A percentile compares a stretch with the other conserved stretches of the same genome.
These are phyloP conservation scores for Metschnikowia similis DNA, from an alignment of 805 yeast genomes.

Conservation along the genomic window DNA sequence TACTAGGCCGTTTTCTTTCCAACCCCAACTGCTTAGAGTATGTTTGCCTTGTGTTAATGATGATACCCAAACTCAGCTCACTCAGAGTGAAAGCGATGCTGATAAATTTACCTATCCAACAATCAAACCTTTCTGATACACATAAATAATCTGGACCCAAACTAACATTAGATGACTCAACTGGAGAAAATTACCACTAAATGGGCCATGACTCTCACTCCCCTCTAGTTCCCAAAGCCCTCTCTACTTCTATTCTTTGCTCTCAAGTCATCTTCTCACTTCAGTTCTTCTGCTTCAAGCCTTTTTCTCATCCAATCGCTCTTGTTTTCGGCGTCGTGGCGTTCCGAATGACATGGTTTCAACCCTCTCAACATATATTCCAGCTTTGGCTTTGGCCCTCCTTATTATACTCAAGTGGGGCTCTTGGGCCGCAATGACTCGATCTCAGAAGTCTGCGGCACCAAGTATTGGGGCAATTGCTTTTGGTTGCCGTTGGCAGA, in stretches of 20 bases:
- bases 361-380: too few relatives aligned
- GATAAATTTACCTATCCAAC: slow-evolving; percentile 48
- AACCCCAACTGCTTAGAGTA: neutral
- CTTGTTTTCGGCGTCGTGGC: too few relatives aligned
- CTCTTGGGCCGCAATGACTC: slow-evolving; percentile 82
- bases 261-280: neutral
- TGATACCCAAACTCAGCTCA: slow-evolving; percentile 57
- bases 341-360: too few relatives aligned
- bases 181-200: too few relatives aligned
- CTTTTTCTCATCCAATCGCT: neutral
- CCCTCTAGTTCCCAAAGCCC: neutral
- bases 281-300: too few relatives aligned
- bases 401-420: slow-evolving; percentile 35
- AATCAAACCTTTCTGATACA: slow-evolving; percentile 27
- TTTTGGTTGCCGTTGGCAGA: slow-evolving; percentile 13
- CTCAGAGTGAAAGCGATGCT: slow-evolving; percentile 50
- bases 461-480: slow-evolving; percentile 45
- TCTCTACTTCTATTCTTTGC: neutral
- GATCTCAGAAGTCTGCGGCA: slow-evolving; percentile 69
- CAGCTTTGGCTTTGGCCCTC: too few relatives aligned
- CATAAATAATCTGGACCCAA: slow-evolving; percentile 3
- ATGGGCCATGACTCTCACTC: too few relatives aligned
- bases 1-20: neutral
- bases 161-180: slow-evolving; percentile 8
- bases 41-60: slow-evolving; percentile 30